phyloP scores from a whole-genome alignment of 345 rosid species.

The Salix koriyanagi region DNA sequence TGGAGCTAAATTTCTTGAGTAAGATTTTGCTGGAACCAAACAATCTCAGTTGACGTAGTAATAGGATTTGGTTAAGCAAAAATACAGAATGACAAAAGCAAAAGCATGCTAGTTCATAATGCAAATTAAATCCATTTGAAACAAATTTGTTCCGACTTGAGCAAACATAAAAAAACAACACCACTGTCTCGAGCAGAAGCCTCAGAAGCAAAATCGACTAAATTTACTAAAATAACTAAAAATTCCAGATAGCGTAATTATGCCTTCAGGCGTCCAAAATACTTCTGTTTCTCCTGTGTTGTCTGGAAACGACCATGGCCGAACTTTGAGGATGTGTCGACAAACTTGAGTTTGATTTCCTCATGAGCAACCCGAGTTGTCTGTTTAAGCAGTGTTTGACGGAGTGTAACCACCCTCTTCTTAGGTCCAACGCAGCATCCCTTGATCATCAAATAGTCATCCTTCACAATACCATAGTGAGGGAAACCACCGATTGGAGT shows the following conservation, averaged over 20 bases:
- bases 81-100: neutral
- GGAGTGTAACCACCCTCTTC: slow-evolving; percentile 83
- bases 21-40: too few relatives aligned
- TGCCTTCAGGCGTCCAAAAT: slow-evolving; percentile 56
- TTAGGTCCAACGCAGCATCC: slow-evolving; percentile 85
- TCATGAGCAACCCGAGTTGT: slow-evolving; percentile 71
- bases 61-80: neutral
- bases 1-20: too few relatives aligned
- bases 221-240: neutral
- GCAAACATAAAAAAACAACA: neutral
- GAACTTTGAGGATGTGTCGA: slow-evolving; percentile 61
- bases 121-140: neutral
- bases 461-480: slow-evolving; percentile 74
- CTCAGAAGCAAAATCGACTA: neutral
- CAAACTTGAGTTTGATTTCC: slow-evolving; percentile 68
- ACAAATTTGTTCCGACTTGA: neutral
- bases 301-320: slow-evolving; percentile 87
- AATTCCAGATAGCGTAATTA: slow-evolving; percentile 9
- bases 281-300: slow-evolving; percentile 57
- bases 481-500: slow-evolving; percentile 86
- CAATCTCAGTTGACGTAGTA: neutral
- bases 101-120: neutral
- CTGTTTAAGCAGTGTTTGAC: slow-evolving; percentile 63
- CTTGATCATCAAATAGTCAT: slow-evolving; percentile 71
- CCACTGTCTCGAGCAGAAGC: neutral